A percentile compares a stretch with the other conserved stretches of the same genome.
Conservation (phyloP, 176 grass and related monocot genomes). For the Guadua angustifolia region DNA sequence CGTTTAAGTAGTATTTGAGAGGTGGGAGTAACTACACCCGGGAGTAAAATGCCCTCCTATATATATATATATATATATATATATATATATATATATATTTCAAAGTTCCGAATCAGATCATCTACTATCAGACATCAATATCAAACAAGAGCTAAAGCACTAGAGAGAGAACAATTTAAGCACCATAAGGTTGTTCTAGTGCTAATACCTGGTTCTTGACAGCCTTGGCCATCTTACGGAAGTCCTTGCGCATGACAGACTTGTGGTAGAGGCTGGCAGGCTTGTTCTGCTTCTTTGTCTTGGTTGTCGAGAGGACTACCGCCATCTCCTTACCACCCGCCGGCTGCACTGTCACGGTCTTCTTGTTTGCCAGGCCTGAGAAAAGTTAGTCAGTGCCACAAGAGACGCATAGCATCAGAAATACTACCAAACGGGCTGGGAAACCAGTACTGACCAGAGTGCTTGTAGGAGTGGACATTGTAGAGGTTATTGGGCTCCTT, state of each 20-base stretch:
- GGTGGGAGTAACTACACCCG: too few relatives aligned
- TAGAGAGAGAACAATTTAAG: neutral
- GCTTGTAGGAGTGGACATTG: constrained; percentile 71
- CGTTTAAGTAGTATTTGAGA: too few relatives aligned
- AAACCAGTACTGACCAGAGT: constrained; percentile 45
- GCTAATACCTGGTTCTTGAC: constrained; percentile 79
- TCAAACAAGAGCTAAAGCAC: neutral
- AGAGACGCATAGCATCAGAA: neutral
- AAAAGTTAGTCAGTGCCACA: neutral
- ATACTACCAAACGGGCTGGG: neutral
- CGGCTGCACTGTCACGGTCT: constrained; percentile 62
- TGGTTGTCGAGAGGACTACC: constrained; percentile 64
- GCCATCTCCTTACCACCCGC: constrained; percentile 53
- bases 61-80: too few relatives aligned
- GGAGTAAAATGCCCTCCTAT: too few relatives aligned
- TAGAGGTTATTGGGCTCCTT: constrained; percentile 79
- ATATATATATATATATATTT: too few relatives aligned
- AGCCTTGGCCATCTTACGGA: constrained; percentile 81
- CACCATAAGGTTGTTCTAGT: neutral
- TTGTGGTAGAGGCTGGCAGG: constrained; percentile 53
- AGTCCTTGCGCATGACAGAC: constrained; percentile 78
- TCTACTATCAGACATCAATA: neutral
- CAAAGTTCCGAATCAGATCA: neutral
- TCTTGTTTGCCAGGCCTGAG: constrained; percentile 77
- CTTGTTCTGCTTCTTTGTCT: constrained; percentile 80